Base-by-base conservation (phyloP, 2,329 filamentous ascomycete genomes). In the Atkinsonella hypoxylon region DNA sequence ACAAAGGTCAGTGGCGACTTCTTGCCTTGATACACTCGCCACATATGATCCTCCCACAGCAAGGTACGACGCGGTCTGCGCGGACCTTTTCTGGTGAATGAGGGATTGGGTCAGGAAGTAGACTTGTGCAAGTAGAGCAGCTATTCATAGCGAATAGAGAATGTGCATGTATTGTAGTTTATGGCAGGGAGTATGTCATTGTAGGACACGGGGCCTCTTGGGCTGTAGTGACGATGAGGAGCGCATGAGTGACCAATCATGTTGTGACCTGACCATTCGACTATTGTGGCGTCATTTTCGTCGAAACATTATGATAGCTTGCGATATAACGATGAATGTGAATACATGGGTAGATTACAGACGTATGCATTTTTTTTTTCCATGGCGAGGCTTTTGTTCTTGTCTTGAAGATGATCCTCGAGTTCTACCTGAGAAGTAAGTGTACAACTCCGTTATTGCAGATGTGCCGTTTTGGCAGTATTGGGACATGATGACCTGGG, bases 41-140 rank as follows among this genome's bases (percentile, higher is more conserved):
- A 66, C 87, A 93, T 60, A 91, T 85, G 39, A 81, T 71, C 49
- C 87, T 77, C 43, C 70, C 71, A 64, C 87, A 91, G 64, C 87
- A 91, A 34, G 75, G 73, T 31, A 89, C 71, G 54, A 74, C 70
- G 48, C 84, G 77, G 60, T 83, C 77, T 45, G 74, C 70, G 26
- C 77, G 72, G 2, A 78, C 74, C 62, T 84, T 87, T 68, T 84
- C 82, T 39, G 71, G 73, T 58, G 73, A 73, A 30, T 72, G 69
- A 34, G 74, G 70, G 48, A 75, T 71, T 31, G 77, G 71, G 4
- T 75, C 70, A 42, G 75, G 71, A 26, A 89, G 74, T 26, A 82
- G 67, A 22, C 71, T 72, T 31, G 84, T 81, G 65, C 85, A 89
- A 20, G 83, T 88, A 62, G 83, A 87, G 67, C 85, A 89, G 13